Evolutionary conservation across 1,284 basidiomycete genomes (phyloP), one percentile per base, ranked within the genome.

Genomic region (Apiotrichum sp.): DNA sequence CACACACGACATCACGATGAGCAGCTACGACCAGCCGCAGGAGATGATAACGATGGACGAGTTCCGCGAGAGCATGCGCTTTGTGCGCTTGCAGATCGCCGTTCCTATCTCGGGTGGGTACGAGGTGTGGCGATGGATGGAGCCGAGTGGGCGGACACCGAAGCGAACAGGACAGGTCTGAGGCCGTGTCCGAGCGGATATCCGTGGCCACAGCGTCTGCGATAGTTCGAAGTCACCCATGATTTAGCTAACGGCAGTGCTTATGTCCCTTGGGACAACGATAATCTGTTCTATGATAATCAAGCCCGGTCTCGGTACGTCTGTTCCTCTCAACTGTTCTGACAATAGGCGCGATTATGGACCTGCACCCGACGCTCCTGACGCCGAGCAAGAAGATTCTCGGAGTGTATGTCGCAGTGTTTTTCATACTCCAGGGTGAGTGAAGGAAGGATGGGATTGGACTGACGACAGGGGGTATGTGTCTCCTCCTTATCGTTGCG

Each of bases 391-490:
- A 82, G 0, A 74, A 76, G 2, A 78, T 88, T 60, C 80, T 92
- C 8, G 82, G 82, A 0, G 67, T 83, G 7, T 93, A 89, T 72
- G 80, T 88, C 57, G 73, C 71, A 3, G 45, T 77, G n/a, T 59
- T 78, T 4, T 79, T 74, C 58, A 56, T 70, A 2, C 57, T 75
- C n/a, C 67, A 74, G 60, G 62, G 70, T 67, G 58, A 59, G 45
- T n/a, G 10, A 3, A 2, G 14, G 32, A 4, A 13, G 9, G 36
- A 13, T 41, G n/a, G 8, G 43, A 9, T 2, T 5, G 9, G 5
- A n/a, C 45, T 47, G 40, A 53, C 32, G 5, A 84, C 87, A 72
- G 80, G 93, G 50, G 89, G 88, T 0, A 89, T 92, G 67, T 93
- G 89, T 58, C 64, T 89, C 3, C 77, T 91, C 13, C 79, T 93